Percentiles rank a stretch among this genome's conserved stretches.
Conservation (phyloP, 768 basidiomycete genomes). For the Amanita jacksonii region DNA sequence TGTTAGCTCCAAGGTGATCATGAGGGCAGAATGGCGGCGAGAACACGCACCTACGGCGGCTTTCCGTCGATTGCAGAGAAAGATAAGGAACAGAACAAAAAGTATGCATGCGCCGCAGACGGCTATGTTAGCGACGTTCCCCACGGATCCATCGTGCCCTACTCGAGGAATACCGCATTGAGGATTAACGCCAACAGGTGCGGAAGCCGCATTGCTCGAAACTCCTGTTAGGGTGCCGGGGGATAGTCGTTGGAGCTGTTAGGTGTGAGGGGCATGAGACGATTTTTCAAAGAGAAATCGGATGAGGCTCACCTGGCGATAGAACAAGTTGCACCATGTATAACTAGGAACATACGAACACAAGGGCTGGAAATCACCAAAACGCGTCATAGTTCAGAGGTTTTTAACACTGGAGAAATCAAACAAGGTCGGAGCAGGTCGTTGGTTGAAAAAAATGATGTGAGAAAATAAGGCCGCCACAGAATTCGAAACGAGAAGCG, state of each 20-base stretch:
- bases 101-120: conserved; percentile 68
- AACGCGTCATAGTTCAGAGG: conserved; percentile 42
- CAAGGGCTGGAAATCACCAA: conserved; percentile 65
- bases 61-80: conserved; percentile 50
- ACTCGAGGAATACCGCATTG: conserved; percentile 67
- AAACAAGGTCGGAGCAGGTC: too few species aligned
- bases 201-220: conserved; percentile 36
- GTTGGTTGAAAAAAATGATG: not conserved
- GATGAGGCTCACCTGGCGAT: conserved; percentile 54
- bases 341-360: conserved; percentile 70
- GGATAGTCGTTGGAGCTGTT: conserved; percentile 30
- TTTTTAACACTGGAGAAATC: too few species aligned
- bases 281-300: conserved; percentile 4
- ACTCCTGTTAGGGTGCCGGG: conserved; percentile 26
- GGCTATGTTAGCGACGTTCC: conserved; percentile 83
- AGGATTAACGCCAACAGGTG: conserved; percentile 79
- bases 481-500: too few species aligned
- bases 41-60: conserved; percentile 66
- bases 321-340: conserved; percentile 93
- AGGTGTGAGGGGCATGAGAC: not conserved
- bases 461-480: too few species aligned
- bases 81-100: conserved; percentile 47
- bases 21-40: not conserved
- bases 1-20: not conserved
- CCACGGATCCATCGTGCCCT: conserved; percentile 49